Evolutionary conservation across 768 basidiomycete genomes (phyloP), one percentile per base, ranked within the genome.

Genomic region (Phanerochaete sordida): DNA sequence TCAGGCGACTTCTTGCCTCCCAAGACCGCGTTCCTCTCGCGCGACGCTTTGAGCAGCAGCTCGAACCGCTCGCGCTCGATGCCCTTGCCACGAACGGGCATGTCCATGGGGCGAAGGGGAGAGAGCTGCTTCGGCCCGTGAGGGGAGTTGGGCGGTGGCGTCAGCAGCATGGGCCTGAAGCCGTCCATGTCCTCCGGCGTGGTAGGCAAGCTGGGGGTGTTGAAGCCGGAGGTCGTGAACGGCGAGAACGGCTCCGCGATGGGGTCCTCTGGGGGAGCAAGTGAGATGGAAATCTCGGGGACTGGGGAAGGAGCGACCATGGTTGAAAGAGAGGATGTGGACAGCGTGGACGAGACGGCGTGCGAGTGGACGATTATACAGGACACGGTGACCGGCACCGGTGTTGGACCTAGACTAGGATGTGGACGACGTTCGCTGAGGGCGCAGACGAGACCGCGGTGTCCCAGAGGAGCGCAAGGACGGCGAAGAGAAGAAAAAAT

Each of bases 211-310:
- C 70, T 61, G 62, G 69, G 60, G 66, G 64, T 31, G 69, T 65
- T 26, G 53, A 54, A 54, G n/a, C 53, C 53, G 68, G 58, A 69
- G 48, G 65, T 43, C n/a, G 76, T 70, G 65, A 88, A 86, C 9
- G 88, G 87, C 57, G 88, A 89, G 69, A 77, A 84, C 2, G 86
- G 84, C 69, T 88, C 85, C 31, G 73, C 64, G 31, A 68, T 56
- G 45, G 74, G 71, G 52, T 81, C 79, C 64, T 81, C 76, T n/a
- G 82, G 82, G 2, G 86, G 83, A 50, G 89, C 83, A 33, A 79
- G 83, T 23, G 87, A 90, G 68, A 93, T 83, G 65, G 79, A 81
- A 65, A 93, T 91, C 63, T 81, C 76, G 64, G 90, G 89, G 66
- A 90, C 73, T 59, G 79, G 74, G 57, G 77, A 73, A 60, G 55